Base-by-base conservation (phyloP, 108 stramenopile genomes). In the Skeletonema menzelii region DNA sequence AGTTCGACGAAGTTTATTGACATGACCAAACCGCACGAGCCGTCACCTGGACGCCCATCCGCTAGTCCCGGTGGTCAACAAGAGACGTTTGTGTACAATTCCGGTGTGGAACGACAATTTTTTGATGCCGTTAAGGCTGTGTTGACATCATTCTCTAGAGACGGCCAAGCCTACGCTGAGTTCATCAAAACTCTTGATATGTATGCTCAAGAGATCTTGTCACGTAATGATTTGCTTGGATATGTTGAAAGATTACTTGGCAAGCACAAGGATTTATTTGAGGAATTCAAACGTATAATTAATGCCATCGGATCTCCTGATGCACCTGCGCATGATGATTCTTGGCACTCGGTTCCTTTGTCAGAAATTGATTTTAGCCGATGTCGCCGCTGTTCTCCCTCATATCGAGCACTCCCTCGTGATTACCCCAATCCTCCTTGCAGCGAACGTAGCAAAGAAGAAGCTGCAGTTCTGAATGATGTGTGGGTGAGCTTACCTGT, bases 351-450 rank as follows among this genome's bases (percentile, higher is more conserved):
- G 11, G 94, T 95, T 1, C 92, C 96, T 31, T 64, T 95, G 64
- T 91, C 88, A 20, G 96, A 95, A 73, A 96, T 95, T 69, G 94
- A 96, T 66, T 95, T 95, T 67, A 83, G 79, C 60, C 87, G 95
- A 30, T 97, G 95, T 66, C 91, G 94, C 24, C 84, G 90, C 44
- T 97, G 97, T 67, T 91, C 85, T 59, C 95, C 91, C 35, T 90
- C 95, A 27, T 99, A 99, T 75, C 97, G 99, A 40, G 94, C 93
- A 11, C 79, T 99, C 22, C 99, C 99, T 32, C 84, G 93, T 22
- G 95, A 96, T 69, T 97, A 95, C 73, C 96, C 97, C 27, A 85
- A 85, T 58, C 96, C 94, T 31, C 95, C 94, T 10, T 96, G 96
- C 79, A 88, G 89, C 63, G 95, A 94, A 73, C 88, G 98, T 12